Conservation (phyloP, 78 protist genomes). For the Ministeria vibrans region DNA sequence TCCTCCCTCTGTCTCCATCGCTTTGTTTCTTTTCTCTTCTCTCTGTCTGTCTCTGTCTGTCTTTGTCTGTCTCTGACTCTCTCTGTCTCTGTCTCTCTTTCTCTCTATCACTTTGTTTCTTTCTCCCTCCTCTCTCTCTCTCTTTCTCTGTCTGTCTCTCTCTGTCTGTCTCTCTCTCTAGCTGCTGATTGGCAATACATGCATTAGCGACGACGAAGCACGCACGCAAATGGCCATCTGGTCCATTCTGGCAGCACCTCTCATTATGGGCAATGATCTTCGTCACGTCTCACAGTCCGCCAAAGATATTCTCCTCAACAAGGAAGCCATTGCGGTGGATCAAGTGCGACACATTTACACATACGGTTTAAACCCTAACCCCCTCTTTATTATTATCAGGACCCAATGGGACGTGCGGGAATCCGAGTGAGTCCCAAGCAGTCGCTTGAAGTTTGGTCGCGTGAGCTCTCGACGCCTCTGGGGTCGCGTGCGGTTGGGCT, state of each 20-base stretch:
- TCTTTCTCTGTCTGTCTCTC: background rate
- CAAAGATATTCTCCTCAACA: background rate
- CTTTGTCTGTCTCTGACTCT: background rate
- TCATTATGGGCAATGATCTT: slow-evolving; percentile 20
- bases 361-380: too few species aligned
- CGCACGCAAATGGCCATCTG: slow-evolving; percentile 18
- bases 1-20: too few species aligned
- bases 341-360: too few species aligned
- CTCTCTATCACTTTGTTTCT: background rate
- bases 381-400: too few species aligned
- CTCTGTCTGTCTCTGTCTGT: background rate
- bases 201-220: slow-evolving; percentile 1
- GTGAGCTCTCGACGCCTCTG: too few species aligned
- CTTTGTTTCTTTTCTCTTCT: background rate
- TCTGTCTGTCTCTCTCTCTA: background rate
- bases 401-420: too few species aligned
- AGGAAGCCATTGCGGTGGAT: slow-evolving; percentile 22
- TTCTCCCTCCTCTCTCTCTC: background rate
- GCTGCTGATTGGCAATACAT: background rate
- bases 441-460: too few species aligned
- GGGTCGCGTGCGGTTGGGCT: too few species aligned
- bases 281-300: background rate
- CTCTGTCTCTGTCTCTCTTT: background rate
- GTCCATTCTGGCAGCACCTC: slow-evolving; percentile 11
- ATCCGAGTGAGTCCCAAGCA: too few species aligned